Evolutionary conservation across 495 filamentous ascomycete species (phyloP).

Genomic region (Trichoderma parareesei): DNA sequence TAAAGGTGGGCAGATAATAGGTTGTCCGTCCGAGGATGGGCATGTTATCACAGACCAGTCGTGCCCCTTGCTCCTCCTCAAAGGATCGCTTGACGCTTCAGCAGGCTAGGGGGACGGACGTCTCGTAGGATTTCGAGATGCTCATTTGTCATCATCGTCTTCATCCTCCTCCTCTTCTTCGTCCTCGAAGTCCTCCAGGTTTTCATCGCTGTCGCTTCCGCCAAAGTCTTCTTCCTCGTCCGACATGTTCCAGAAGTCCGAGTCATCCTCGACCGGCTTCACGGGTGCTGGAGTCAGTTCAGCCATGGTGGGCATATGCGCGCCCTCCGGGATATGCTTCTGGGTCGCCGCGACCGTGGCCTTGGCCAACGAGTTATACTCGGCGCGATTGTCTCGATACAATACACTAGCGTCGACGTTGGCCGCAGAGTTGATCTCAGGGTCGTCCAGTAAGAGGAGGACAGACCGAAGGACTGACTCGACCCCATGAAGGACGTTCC

Average conservation of each 20-base stretch:
- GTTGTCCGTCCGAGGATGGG: neutral
- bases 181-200: slow-evolving; percentile 51
- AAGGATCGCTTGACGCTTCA: neutral
- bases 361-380: slow-evolving; percentile 61
- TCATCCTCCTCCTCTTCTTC: slow-evolving; percentile 43
- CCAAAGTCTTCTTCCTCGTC: slow-evolving; percentile 78
- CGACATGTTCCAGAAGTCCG: slow-evolving; percentile 75
- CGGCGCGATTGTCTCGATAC: slow-evolving; percentile 60
- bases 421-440: slow-evolving; percentile 85
- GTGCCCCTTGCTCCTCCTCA: neutral
- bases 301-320: slow-evolving; percentile 70
- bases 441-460: slow-evolving; percentile 86
- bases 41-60: neutral
- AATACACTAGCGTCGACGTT: slow-evolving; percentile 91
- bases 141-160: slow-evolving; percentile 31
- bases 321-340: slow-evolving; percentile 70
- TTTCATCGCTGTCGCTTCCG: slow-evolving; percentile 53
- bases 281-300: slow-evolving; percentile 51
- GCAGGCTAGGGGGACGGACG: neutral
- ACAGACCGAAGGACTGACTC: slow-evolving; percentile 92
- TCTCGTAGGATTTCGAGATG: neutral
- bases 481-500: slow-evolving; percentile 86
- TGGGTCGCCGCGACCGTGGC: slow-evolving; percentile 65
- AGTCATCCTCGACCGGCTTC: slow-evolving; percentile 62
- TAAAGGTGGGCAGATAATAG: neutral